phyloP scores from a whole-genome alignment of 1,284 basidiomycete genomes.

The Rhodotorula sp. region DNA sequence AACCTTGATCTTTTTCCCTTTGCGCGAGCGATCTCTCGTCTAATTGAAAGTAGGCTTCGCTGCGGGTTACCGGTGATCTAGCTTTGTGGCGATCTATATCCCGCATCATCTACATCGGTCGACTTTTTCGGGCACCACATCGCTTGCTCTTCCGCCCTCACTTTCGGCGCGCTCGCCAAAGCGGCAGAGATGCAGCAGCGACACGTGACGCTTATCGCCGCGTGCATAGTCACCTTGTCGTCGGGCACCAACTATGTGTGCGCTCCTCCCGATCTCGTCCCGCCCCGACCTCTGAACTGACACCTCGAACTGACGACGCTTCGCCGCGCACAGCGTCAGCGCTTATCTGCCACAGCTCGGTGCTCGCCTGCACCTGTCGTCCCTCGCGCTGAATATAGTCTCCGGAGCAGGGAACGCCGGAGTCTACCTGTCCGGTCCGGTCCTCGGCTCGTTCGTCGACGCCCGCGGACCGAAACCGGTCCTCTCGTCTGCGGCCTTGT shows the following conservation, averaged over 20 bases:
- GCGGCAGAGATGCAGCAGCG: slow-evolving; percentile 7
- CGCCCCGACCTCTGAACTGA: background rate
- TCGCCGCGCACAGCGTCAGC: slow-evolving; percentile 6
- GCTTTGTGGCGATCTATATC: too few relatives aligned
- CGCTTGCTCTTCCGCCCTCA: background rate
- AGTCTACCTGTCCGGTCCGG: slow-evolving; percentile 40
- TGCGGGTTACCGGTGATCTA: background rate
- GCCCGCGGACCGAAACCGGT: slow-evolving; percentile 31
- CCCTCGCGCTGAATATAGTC: slow-evolving; percentile 50
- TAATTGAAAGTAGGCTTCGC: background rate
- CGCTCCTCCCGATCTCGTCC: background rate
- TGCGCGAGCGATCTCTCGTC: background rate
- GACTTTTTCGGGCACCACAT: background rate
- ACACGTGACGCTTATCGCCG: slow-evolving; percentile 45
- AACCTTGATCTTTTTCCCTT: background rate
- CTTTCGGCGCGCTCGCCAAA: background rate
- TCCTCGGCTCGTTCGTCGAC: slow-evolving; percentile 40
- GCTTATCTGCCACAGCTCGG: slow-evolving; percentile 50
- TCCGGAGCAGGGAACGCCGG: slow-evolving; percentile 50
- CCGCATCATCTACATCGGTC: too few relatives aligned
- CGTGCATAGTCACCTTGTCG: slow-evolving; percentile 46
- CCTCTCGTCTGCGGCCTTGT: slow-evolving; percentile 20
- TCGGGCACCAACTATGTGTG: slow-evolving; percentile 50
- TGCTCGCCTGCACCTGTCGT: slow-evolving; percentile 46
- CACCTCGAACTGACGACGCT: background rate